Evolutionary conservation across 768 basidiomycete genomes (phyloP), one percentile per base, ranked within the genome.

Genomic region (Amanita exitialis): DNA sequence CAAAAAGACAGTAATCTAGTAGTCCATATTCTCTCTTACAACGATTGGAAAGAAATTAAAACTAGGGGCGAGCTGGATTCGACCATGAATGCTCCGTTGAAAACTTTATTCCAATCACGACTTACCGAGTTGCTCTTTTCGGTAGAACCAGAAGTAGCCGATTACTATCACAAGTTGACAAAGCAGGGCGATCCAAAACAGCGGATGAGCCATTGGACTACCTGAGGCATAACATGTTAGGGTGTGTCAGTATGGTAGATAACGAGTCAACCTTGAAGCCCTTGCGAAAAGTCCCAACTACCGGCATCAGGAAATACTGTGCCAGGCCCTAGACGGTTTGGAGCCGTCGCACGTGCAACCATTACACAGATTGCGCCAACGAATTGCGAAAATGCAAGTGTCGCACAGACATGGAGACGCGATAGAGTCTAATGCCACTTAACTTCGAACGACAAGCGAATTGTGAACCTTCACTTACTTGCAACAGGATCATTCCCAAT

Each of bases 141-240:
- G 82, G 69, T 94, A 95, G 79, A 95, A 94, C 89, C 89, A 89
- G 74, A 93, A 92, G 71, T 95, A 95, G 18, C 92, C 92, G 54
- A 83, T 66, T 52, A 94, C 90, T 61, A 95, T 91, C 57, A 92
- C 65, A 49, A 95, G 61, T 63, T 91, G 89, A 63, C 81, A 87
- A 6, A 80, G 58, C 50, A 89, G 70, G 42, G 89, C 90, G 46
- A 93, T 67, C 92, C 92, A 95, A 74, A 95, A 95, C 41, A 87
- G 75, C 49, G 89, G 83, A 13, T 78, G 73, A 16, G 85, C 87
- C 79, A 91, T 82, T 18, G 89, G 89, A 58, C 89, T 90, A 55
- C 81, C 81, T 73, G 55, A 47, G 34, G 28, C 54, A 28, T 42
- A 21, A 43, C 37, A 20, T n/a, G 28, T 44, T 25, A 45, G 16